phyloP scores from a whole-genome alignment of 2,329 filamentous ascomycete genomes.

The Xylariomycetidae sp. region DNA sequence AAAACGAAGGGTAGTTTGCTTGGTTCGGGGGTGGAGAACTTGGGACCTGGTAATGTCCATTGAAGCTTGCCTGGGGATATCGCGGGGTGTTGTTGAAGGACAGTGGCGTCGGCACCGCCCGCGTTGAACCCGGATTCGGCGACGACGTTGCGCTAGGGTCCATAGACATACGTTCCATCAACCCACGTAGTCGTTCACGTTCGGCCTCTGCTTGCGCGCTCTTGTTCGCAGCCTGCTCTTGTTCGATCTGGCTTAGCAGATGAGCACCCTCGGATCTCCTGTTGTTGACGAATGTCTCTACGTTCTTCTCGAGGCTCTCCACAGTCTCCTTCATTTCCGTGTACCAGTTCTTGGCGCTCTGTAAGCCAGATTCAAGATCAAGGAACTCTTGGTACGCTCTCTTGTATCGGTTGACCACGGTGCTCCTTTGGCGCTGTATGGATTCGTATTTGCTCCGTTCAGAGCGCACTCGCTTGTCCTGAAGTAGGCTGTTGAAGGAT shows the following conservation, averaged over 20 bases:
- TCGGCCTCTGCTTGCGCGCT: constrained; percentile 68
- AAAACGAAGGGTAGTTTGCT: constrained; percentile 38
- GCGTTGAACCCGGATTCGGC: constrained; percentile 30
- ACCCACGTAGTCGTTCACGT: constrained; percentile 72
- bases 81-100: constrained; percentile 41
- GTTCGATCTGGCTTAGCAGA: constrained; percentile 81
- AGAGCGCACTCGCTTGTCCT: constrained; percentile 87
- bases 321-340: constrained; percentile 93
- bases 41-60: constrained; percentile 55
- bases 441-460: constrained; percentile 94
- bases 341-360: constrained; percentile 89
- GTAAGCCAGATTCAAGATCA: constrained; percentile 78
- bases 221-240: constrained; percentile 60
- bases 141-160: constrained; percentile 48
- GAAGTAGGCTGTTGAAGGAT: constrained; percentile 78
- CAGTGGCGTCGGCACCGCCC: constrained; percentile 37
- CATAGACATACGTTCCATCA: constrained; percentile 96
- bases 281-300: constrained; percentile 95
- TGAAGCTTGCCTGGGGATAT: constrained; percentile 49
- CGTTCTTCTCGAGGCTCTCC: constrained; percentile 87
- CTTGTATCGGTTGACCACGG: constrained; percentile 81
- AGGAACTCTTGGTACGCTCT: constrained; percentile 89
- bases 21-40: constrained; percentile 48
- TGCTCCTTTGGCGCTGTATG: constrained; percentile 74
- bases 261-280: constrained; percentile 85